Evolutionary conservation across 2,329 filamentous ascomycete genomes (phyloP).

Genomic region (Colletotrichum sp.): DNA sequence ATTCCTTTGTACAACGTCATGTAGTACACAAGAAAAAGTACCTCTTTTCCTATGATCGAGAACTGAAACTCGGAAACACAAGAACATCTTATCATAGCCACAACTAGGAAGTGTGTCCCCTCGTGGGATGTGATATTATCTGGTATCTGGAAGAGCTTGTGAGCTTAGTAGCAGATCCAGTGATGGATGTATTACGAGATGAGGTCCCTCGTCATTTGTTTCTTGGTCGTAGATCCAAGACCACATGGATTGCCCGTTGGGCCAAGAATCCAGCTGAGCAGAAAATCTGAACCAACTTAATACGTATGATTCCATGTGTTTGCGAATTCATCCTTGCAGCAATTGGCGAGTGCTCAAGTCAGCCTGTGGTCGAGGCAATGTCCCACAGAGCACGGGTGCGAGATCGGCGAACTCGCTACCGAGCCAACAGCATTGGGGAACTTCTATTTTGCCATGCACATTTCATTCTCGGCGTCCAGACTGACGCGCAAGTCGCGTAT

Average conservation of each 20-base stretch:
- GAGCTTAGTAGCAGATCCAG: background rate
- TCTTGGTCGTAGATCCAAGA: background rate
- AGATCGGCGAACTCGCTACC: background rate
- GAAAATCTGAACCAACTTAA: background rate
- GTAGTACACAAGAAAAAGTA: accelerated
- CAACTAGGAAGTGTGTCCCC: background rate
- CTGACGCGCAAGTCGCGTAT: background rate
- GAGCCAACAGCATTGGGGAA: background rate
- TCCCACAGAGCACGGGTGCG: background rate
- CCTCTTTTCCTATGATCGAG: background rate
- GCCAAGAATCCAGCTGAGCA: background rate
- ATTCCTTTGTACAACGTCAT: background rate
- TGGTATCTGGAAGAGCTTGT: background rate
- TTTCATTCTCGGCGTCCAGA: background rate
- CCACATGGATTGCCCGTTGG: accelerated
- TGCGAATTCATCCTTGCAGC: background rate
- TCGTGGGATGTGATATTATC: background rate
- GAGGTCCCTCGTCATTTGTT: accelerated
- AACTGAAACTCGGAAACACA: background rate
- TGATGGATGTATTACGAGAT: background rate
- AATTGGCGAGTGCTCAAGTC: background rate
- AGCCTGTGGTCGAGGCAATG: background rate
- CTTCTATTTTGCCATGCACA: background rate
- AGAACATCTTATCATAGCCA: accelerated
- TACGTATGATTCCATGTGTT: background rate